Evolutionary conservation across 2,329 filamentous ascomycete species (phyloP), one percentile per base, ranked within the genome.

Genomic region (Drechslerella dactyloides): DNA sequence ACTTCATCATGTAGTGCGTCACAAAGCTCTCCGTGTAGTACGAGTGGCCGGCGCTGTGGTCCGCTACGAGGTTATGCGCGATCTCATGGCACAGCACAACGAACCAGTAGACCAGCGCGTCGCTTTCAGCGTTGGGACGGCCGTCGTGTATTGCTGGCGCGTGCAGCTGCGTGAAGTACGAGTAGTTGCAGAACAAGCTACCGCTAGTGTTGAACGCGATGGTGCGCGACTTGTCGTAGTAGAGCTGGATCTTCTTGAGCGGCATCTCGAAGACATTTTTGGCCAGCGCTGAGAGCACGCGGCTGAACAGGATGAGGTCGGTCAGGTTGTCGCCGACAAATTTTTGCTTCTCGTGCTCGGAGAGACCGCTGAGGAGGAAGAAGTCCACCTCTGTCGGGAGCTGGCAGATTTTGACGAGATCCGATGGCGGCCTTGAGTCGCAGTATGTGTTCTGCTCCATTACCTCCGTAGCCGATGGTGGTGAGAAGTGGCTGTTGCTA

Each of bases 61-160:
- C 69, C n/a, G 59, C 81, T 7, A 96, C 91, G 61, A 99, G 81
- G 78, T 99, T 99, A 81, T 99, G 94, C 66, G 94, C 93, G 79
- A 99, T 81, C 81, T 99, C 96, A 79, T 99, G 94, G 73, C 92
- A 96, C 73, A 97, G 79, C n/a, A 94, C 92, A 74, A 96, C 90
- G 86, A 90, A 97, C 93, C 93, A 97, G 83, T 93, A 96, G 0
- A 89, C 85, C 65, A 87, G 82, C 1, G 90, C 90, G 72, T 94
- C 89, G 2, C 86, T 83, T 78, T 82, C 86, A 6, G 62, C 69
- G 33, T 35, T 30, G 1, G 30, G 35, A 33, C 24, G 35, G 15
- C 82, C 85, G 60, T 83, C 81, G 1, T 79, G 78, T 19, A 74
- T 23, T 8, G 62, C 13, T 1, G 21, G 42, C 1, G 57, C 51